Conservation (phyloP, 148 eudicot genomes). For the Amaranthus hypochondriacus region DNA sequence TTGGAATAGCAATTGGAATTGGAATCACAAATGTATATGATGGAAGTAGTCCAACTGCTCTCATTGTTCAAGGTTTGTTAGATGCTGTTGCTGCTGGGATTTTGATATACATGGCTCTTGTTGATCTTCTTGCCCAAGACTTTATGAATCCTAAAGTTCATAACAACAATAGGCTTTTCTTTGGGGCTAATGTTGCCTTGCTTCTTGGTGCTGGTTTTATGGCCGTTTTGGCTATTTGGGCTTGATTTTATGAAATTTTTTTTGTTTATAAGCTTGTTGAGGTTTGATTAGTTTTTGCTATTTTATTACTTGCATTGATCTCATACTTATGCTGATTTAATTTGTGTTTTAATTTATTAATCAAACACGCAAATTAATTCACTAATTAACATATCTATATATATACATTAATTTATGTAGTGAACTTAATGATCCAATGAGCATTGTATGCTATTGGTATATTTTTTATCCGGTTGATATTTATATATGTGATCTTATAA, state of each 20-base stretch:
- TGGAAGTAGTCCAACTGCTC: conserved; percentile 29
- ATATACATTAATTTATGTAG: too few relatives aligned
- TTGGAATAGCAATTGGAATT: conserved; percentile 35
- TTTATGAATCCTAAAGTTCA: conserved; percentile 37
- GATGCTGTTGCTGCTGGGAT: conserved; percentile 36
- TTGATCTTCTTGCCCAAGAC: conserved; percentile 41
- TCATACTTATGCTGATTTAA: too few relatives aligned
- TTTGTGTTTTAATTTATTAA: too few relatives aligned
- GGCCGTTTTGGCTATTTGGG: conserved; percentile 44
- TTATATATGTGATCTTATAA: too few relatives aligned
- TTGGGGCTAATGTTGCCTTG: conserved; percentile 22
- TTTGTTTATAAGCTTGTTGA: neutral
- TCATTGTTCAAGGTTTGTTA: conserved; percentile 33
- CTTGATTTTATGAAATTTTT: neutral
- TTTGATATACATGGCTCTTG: conserved; percentile 44
- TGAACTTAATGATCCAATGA: too few relatives aligned
- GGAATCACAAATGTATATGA: conserved; percentile 29
- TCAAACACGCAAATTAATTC: too few relatives aligned
- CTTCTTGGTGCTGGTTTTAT: conserved; percentile 36
- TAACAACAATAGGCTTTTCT: conserved; percentile 26
- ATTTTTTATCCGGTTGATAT: too few relatives aligned
- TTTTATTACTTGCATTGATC: too few relatives aligned
- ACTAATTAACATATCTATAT: too few relatives aligned
- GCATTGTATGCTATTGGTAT: too few relatives aligned
- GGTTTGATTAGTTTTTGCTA: neutral